Base-by-base conservation (phyloP, 2,329 filamentous ascomycete genomes). In the Lachnellula arida region DNA sequence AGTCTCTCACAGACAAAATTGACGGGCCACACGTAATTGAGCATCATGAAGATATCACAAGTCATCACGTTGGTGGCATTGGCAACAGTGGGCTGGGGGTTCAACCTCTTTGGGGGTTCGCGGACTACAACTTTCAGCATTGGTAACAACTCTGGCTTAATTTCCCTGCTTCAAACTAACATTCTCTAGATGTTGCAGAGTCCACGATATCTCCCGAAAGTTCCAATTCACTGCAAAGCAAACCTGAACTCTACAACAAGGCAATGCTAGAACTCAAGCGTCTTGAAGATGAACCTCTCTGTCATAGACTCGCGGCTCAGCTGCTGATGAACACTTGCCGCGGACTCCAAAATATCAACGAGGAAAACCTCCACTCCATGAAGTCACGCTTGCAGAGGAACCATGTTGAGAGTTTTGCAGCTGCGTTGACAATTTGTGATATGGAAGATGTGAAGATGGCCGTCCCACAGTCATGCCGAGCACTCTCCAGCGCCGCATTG, bases 361-460 rank as follows among this genome's bases (percentile, higher is more conserved):
- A 67, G 51, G 49, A 67, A 19, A 63, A 61, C 22, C 63, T 64
- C 5, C 65, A 64, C 63, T 69, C 49, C 46, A 66, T 62, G 49
- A 65, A 49, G 60, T 60, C 58, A 28, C 60, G 61, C 63, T 2
- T 68, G 78, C 42, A 78, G 77, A 54, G 68, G 70, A 54, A 71
- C 73, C 57, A 81, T 78, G 59, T 70, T 17, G 81, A 81, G 4
- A 74, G 82, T 34, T 87, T 85, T 60, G 82, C 84, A 2, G 79
- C 80, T 8, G 78, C 82, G 46, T 73, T 87, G 15, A 82, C 85
- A 11, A 73, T 86, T 8, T 88, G 85, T 62, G 84, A 87, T 64
- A 74, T 86, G 7, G 73, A 75, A 11, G 78, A 76, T 19, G 79
- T 81, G 2, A 75, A 76, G 11, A 74, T 78, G 15, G 54, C 68